These are phyloP conservation scores for Umbelopsis sp. DNA, from an alignment of 192 early-diverging fungal genomes.

Conservation along the genomic window DNA sequence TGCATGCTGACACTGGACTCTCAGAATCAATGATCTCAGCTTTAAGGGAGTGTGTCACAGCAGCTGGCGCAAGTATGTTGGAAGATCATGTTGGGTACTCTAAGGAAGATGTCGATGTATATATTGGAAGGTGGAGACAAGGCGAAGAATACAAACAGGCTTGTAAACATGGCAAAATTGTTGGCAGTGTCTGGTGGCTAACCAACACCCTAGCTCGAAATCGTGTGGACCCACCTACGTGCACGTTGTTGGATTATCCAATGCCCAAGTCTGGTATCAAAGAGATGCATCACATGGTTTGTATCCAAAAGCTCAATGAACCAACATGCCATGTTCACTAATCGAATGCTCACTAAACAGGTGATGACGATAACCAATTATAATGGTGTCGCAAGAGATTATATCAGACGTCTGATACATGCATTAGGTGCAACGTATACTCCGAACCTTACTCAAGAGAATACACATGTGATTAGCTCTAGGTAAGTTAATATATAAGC, in stretches of 20 bases:
- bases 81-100: neutral
- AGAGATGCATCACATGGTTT: conserved; percentile 49
- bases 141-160: conserved; percentile 27
- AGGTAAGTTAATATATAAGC: conserved; percentile 34
- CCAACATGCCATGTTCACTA: neutral
- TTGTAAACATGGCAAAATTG: conserved; percentile 40
- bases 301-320: neutral
- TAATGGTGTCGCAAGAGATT: conserved; percentile 60
- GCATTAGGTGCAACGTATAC: conserved; percentile 68
- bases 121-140: neutral
- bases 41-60: neutral
- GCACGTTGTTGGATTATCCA: conserved; percentile 57
- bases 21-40: neutral
- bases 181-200: conserved; percentile 57
- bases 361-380: conserved; percentile 74
- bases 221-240: conserved; percentile 42
- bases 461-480: conserved; percentile 79
- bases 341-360: conserved; percentile 35
- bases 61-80: neutral
- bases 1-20: conserved; percentile 29
- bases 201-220: conserved; percentile 44
- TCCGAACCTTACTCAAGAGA: conserved; percentile 58
- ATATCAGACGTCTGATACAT: conserved; percentile 62
- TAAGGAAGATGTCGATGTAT: neutral
- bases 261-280: conserved; percentile 45